Evolutionary conservation across 1,284 basidiomycete genomes (phyloP).

Genomic region (Vanrija humicola): DNA sequence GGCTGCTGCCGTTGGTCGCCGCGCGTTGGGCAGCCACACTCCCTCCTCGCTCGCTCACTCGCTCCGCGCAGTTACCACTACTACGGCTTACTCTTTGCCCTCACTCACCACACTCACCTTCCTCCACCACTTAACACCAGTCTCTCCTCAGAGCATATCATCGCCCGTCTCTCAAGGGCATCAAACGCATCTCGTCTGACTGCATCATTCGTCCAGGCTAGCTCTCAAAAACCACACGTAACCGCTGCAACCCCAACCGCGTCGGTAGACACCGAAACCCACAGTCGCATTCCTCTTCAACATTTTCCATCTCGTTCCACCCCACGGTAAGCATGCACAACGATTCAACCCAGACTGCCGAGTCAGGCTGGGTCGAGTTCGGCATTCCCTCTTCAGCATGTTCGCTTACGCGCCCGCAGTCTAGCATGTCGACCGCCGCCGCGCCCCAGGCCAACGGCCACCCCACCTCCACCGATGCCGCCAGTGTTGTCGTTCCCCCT

Average conservation of each 20-base stretch:
- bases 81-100: too few species aligned
- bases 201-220: neutral
- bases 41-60: neutral
- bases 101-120: neutral
- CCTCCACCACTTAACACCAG: neutral
- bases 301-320: neutral
- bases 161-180: neutral
- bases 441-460: slow-evolving; percentile 29
- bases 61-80: neutral
- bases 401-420: too few species aligned
- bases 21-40: too few species aligned
- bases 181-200: neutral
- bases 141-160: neutral
- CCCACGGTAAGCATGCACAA: neutral
- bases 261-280: neutral
- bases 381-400: too few species aligned
- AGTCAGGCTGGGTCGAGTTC: too few species aligned
- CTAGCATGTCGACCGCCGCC: slow-evolving; percentile 28
- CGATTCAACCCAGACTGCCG: neutral
- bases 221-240: neutral
- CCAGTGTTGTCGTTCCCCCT: neutral
- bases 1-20: too few species aligned
- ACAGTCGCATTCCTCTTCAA: neutral
- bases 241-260: too few species aligned
- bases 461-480: slow-evolving; percentile 19